Evolutionary conservation across 345 rosid genomes (phyloP).

Genomic region (Heritiera littoralis): DNA sequence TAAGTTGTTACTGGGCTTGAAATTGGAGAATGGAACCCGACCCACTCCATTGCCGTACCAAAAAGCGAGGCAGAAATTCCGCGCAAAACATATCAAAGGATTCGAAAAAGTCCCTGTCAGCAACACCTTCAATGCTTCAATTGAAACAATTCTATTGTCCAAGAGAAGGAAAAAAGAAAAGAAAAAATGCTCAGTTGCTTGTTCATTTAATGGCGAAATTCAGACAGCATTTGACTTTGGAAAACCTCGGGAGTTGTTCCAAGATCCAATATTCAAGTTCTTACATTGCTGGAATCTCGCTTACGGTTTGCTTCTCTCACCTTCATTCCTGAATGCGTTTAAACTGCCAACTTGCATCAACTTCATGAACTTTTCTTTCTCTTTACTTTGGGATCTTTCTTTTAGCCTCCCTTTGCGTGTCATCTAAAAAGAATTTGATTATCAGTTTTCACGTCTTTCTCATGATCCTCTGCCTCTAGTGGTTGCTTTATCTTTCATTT

Average conservation of each 20-base stretch:
- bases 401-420: conserved; percentile 50
- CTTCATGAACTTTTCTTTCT: neutral
- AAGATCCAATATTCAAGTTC: conserved; percentile 25
- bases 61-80: conserved; percentile 13
- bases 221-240: conserved; percentile 37
- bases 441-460: conserved; percentile 12
- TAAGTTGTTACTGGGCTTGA: neutral
- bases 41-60: conserved; percentile 1
- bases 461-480: conserved; percentile 14
- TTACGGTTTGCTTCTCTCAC: neutral
- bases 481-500: conserved; percentile 1
- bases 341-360: neutral
- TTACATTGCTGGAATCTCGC: conserved; percentile 29
- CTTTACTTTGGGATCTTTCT: conserved; percentile 19
- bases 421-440: conserved; percentile 29
- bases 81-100: neutral
- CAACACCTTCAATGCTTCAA: neutral
- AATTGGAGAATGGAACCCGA: neutral
- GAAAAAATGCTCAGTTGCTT: neutral
- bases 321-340: neutral
- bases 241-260: conserved; percentile 32
- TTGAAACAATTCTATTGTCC: neutral
- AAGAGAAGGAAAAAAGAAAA: neutral
- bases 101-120: neutral
- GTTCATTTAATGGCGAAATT: conserved; percentile 5